Evolutionary conservation across 768 basidiomycete genomes (phyloP).

Genomic region (Lentinula detonsa): DNA sequence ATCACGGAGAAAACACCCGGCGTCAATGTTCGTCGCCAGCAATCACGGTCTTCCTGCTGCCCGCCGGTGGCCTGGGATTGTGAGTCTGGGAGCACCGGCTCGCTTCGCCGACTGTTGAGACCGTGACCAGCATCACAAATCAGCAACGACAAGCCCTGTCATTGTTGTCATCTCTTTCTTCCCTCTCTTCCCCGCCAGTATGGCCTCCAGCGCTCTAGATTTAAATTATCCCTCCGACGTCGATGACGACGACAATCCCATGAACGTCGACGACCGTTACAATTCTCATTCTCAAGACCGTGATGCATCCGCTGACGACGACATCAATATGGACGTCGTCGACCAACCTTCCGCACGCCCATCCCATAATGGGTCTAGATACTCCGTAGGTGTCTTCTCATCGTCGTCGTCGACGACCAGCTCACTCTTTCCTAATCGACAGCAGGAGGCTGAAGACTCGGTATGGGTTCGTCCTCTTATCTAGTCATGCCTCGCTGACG

Average conservation of each 20-base stretch:
- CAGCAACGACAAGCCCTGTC: constrained; percentile 11
- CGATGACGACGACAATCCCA: constrained; percentile 46
- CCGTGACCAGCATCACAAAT: constrained; percentile 3
- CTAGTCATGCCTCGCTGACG: constrained; percentile 15
- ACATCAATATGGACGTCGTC: constrained; percentile 38
- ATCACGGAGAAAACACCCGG: not conserved
- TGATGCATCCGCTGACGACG: constrained; percentile 61
- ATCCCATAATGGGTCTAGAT: constrained; percentile 31
- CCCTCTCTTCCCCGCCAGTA: constrained; percentile 17
- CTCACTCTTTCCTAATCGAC: constrained; percentile 9
- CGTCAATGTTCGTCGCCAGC: not conserved
- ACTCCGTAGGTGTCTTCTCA: constrained; percentile 16
- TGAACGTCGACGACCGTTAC: constrained; percentile 65
- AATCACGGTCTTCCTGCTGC: not conserved
- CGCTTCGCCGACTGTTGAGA: not conserved
- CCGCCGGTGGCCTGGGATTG: not conserved
- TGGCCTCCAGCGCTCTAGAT: constrained; percentile 35
- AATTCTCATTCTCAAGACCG: constrained; percentile 39
- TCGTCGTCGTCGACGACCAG: constrained; percentile 1
- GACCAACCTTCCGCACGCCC: constrained; percentile 18
- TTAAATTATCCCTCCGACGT: constrained; percentile 53
- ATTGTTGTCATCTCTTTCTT: constrained; percentile 22
- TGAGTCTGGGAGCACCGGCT: not conserved
- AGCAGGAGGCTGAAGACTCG: constrained; percentile 51
- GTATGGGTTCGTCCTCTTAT: constrained; percentile 33